phyloP scores from a whole-genome alignment of 129 eudicot genomes.

The Artemisia annua region DNA sequence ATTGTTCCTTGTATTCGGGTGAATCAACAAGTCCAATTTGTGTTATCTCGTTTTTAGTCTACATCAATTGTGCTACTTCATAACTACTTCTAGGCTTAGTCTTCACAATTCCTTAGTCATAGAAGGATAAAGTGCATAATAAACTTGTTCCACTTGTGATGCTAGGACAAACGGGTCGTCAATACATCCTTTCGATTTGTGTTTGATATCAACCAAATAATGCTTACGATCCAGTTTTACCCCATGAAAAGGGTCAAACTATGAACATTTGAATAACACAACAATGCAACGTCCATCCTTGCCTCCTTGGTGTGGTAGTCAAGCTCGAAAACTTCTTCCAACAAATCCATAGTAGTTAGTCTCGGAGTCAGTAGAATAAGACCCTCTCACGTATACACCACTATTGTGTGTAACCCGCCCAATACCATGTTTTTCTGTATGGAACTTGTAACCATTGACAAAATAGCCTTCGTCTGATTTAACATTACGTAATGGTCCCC shows the following conservation, averaged over 20 bases:
- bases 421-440: neutral
- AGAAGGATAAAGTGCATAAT: neutral
- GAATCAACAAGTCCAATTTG: too few relatives aligned
- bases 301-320: neutral
- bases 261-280: conserved; percentile 10
- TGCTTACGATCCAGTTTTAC: neutral
- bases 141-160: neutral
- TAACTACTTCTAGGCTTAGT: neutral
- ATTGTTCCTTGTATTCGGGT: too few relatives aligned
- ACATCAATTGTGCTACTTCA: neutral
- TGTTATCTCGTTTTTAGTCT: too few relatives aligned
- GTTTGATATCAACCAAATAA: neutral
- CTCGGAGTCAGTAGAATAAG: neutral
- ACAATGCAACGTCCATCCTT: neutral
- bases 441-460: conserved; percentile 21
- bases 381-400: conserved; percentile 1
- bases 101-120: neutral
- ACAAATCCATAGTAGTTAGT: conserved; percentile 7
- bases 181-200: neutral
- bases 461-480: conserved; percentile 1
- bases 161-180: neutral
- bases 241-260: neutral
- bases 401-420: neutral
- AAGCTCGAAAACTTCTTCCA: conserved; percentile 7
- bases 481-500: conserved; percentile 7